Evolutionary conservation across 225 moss, liverwort and hornwort species (phyloP).

Genomic region (Pleurozium schreberi): DNA sequence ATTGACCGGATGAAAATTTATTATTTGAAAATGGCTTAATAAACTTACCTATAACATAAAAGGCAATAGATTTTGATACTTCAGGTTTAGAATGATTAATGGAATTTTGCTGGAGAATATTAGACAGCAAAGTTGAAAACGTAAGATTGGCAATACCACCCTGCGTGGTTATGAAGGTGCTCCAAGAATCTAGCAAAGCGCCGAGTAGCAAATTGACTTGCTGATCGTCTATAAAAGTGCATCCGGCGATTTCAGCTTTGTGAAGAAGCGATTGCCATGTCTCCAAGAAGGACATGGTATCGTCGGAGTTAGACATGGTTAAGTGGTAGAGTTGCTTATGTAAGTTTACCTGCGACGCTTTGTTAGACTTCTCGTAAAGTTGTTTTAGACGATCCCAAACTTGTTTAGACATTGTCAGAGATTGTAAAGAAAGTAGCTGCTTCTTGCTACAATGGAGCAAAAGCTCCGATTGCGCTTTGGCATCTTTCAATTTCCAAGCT

Average conservation of each 20-base stretch:
- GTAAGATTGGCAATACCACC: background rate
- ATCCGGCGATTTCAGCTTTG: accelerated
- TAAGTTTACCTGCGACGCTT: background rate
- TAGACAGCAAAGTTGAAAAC: background rate
- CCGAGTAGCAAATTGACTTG: background rate
- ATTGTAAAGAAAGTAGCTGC: background rate
- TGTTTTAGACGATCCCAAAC: background rate
- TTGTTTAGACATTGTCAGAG: background rate
- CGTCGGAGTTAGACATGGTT: accelerated
- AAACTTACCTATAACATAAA: background rate
- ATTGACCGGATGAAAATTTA: background rate
- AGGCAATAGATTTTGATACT: background rate
- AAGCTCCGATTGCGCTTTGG: background rate
- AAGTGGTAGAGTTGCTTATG: background rate
- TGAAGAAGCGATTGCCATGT: accelerated
- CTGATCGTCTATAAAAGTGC: accelerated
- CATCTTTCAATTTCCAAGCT: accelerated
- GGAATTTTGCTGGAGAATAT: background rate
- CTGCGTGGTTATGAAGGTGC: background rate
- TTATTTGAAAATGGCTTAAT: background rate
- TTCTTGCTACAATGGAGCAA: background rate
- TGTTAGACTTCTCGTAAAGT: background rate
- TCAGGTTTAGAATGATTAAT: background rate
- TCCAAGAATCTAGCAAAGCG: background rate
- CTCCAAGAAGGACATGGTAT: background rate